These are phyloP conservation scores for Schwanniomyces occidentalis DNA, from an alignment of 805 yeast genomes.

Conservation along the genomic window DNA sequence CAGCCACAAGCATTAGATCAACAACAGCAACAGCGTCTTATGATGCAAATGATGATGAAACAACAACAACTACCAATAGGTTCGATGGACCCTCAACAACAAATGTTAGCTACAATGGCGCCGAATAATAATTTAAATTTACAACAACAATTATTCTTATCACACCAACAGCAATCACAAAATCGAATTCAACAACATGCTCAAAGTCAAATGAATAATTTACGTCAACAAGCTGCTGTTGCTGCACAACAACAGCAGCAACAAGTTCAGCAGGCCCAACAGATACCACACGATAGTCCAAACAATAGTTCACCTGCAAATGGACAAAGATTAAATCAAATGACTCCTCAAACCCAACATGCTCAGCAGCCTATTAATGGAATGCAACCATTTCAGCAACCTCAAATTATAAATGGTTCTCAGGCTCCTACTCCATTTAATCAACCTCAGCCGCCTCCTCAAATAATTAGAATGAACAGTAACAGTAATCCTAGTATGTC, in stretches of 20 bases:
- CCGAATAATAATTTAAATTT: conserved; percentile 15
- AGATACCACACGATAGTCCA: conserved; percentile 17
- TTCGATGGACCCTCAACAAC: conserved; percentile 17
- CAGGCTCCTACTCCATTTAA: conserved; percentile 8
- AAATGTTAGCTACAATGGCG: conserved; percentile 16
- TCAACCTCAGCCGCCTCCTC: conserved; percentile 10
- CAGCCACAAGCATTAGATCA: conserved; percentile 9
- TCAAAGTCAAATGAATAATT: conserved; percentile 50
- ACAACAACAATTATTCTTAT: conserved; percentile 33
- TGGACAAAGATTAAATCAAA: conserved; percentile 13
- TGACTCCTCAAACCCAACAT: conserved; percentile 16
- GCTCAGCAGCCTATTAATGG: conserved; percentile 14
- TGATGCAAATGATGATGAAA: conserved; percentile 17
- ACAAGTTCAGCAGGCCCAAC: conserved; percentile 19
- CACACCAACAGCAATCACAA: conserved; percentile 21
- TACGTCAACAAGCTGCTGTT: conserved; percentile 45
- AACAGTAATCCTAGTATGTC: not conserved
- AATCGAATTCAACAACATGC: conserved; percentile 46
- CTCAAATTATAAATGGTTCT: conserved; percentile 11
- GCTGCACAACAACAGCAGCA: no score
- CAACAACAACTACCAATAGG: conserved; percentile 14
- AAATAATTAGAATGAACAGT: conserved; percentile 15
- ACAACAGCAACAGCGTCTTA: conserved; percentile 14
- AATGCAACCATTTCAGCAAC: conserved; percentile 10
- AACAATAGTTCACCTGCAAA: conserved; percentile 18